Percentiles rank a stretch among this genome's conserved stretches.
phyloP scores from a whole-genome alignment of 1,284 basidiomycete species.

The Naganishia albida region DNA sequence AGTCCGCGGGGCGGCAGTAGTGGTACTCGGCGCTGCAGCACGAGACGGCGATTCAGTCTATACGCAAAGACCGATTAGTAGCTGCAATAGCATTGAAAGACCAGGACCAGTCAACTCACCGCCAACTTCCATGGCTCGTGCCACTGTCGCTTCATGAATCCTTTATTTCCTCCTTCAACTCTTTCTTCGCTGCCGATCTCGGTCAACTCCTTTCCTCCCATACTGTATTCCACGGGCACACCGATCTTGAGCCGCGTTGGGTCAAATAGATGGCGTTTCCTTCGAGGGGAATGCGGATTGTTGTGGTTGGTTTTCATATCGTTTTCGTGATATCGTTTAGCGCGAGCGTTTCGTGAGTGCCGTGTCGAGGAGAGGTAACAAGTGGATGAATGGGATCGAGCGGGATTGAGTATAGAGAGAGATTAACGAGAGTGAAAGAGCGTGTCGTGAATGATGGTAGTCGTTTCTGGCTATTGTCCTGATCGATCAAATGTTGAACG shows the following conservation, averaged over 20 bases:
- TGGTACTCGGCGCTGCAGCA: neutral
- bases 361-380: neutral
- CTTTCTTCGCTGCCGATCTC: neutral
- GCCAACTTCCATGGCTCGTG: conserved; percentile 19
- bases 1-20: neutral
- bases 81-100: neutral
- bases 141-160: conserved; percentile 19
- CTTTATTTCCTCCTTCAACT: neutral
- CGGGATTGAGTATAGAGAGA: too few species aligned
- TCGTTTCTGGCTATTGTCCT: neutral
- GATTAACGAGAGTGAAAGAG: neutral
- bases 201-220: neutral
- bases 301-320: conserved; percentile 8
- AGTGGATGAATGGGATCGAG: too few species aligned
- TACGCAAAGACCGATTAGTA: neutral
- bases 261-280: conserved; percentile 21
- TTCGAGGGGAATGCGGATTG: neutral
- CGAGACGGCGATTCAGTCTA: neutral
- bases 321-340: neutral
- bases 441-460: neutral
- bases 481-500: neutral
- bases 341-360: neutral
- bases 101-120: neutral
- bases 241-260: conserved; percentile 16
- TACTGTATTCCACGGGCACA: neutral